These are phyloP conservation scores for Diddensiella santjacobensis DNA, from an alignment of 805 yeast species.

Conservation along the genomic window DNA sequence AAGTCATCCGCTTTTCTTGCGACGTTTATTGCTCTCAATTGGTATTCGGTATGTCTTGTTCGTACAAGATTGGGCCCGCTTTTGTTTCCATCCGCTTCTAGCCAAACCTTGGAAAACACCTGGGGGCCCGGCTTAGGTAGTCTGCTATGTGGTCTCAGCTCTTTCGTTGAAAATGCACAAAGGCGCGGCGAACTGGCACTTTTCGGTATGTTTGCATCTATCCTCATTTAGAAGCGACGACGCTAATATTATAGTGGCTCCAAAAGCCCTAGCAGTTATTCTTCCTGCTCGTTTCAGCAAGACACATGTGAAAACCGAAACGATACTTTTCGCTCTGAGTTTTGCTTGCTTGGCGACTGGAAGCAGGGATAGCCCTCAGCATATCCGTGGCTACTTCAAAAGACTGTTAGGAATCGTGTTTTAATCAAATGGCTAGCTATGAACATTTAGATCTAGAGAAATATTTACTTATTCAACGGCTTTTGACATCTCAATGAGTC, in stretches of 20 bases:
- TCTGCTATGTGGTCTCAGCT: conserved; percentile 41
- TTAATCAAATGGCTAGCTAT: neutral
- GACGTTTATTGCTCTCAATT: conserved; percentile 39
- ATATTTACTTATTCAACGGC: conserved; percentile 23
- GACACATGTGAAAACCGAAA: conserved; percentile 13
- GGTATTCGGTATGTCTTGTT: conserved; percentile 48
- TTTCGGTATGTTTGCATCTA: conserved; percentile 26
- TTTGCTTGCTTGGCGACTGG: conserved; percentile 18
- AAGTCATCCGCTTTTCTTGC: conserved; percentile 45
- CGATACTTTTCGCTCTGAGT: conserved; percentile 18
- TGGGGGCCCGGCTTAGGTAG: conserved; percentile 42
- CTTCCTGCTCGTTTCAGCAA: conserved; percentile 11
- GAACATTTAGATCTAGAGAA: neutral
- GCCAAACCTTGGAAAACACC: conserved; percentile 38
- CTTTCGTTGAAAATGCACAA: conserved; percentile 38
- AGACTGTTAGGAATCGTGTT: conserved; percentile 11
- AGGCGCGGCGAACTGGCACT: conserved; percentile 47
- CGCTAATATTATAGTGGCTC: conserved; percentile 34
- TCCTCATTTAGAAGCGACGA: neutral
- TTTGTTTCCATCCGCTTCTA: conserved; percentile 38
- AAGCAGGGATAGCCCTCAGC: conserved; percentile 3
- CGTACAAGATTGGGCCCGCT: conserved; percentile 40
- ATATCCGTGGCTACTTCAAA: conserved; percentile 17
- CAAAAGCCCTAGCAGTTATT: conserved; percentile 20
- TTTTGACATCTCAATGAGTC: conserved; percentile 67